Percentiles rank a stretch among this genome's conserved stretches.
Conservation (phyloP, 192 early-diverging fungal genomes). For the Coemansia pectinata region DNA sequence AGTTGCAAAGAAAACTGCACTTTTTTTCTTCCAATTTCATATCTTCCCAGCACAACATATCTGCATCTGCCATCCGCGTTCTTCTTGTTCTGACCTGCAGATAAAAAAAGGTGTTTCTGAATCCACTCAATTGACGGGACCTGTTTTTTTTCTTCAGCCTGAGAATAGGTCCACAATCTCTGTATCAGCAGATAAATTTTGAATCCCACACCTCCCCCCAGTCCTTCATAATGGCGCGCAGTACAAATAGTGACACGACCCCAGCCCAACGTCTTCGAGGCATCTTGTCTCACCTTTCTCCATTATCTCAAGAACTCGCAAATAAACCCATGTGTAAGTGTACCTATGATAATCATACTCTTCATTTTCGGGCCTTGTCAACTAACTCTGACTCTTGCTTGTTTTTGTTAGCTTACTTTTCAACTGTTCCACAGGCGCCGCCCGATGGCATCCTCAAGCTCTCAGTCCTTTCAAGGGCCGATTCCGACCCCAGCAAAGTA, state of each 20-base stretch:
- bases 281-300: constrained; percentile 33
- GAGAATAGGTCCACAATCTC: not conserved
- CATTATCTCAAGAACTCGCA: not conserved
- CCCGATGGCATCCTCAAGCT: constrained; percentile 92
- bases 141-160: not conserved
- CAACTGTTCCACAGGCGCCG: constrained; percentile 61
- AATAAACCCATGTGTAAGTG: constrained; percentile 29
- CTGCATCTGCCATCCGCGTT: not conserved
- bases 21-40: not conserved
- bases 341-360: too few relatives aligned
- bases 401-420: constrained; percentile 31
- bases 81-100: not conserved
- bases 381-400: not conserved
- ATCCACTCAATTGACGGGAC: not conserved
- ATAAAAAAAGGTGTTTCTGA: not conserved
- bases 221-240: not conserved
- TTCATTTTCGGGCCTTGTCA: not conserved
- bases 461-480: constrained; percentile 80
- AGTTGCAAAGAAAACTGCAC: not conserved
- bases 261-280: constrained; percentile 4
- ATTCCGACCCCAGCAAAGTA: constrained; percentile 77
- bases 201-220: not conserved
- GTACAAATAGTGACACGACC: not conserved
- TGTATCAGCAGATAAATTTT: not conserved
- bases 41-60: not conserved